These are phyloP conservation scores for Euclidium syriacum DNA, from an alignment of 345 rosid genomes.

Conservation along the genomic window DNA sequence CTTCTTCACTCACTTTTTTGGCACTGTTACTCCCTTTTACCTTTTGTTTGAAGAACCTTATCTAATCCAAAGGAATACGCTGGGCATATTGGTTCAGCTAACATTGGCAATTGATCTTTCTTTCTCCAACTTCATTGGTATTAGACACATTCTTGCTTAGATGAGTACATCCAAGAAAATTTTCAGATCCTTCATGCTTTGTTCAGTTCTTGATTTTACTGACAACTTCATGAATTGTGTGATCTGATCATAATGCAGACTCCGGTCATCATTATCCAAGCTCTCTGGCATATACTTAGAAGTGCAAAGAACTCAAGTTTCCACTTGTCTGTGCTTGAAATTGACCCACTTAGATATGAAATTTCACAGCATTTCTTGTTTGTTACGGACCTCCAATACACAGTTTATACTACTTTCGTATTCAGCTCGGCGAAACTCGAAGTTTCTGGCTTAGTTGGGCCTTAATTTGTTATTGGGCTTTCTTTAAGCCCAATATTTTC, in stretches of 20 bases:
- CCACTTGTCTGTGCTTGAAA: background rate
- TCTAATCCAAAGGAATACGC: conserved; percentile 1
- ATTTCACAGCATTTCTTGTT: background rate
- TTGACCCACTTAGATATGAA: background rate
- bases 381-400: background rate
- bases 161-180: background rate
- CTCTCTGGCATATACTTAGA: background rate
- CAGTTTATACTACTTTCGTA: background rate
- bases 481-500: background rate
- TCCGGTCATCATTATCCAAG: background rate
- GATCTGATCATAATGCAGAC: background rate
- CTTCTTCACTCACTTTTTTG: background rate
- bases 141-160: background rate
- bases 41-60: background rate
- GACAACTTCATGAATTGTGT: background rate
- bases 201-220: background rate
- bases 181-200: background rate
- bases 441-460: background rate
- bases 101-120: background rate
- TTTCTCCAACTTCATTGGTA: background rate
- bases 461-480: background rate
- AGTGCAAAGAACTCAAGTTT: background rate
- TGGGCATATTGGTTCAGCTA: background rate
- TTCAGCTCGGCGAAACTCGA: too few relatives aligned
- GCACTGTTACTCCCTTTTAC: background rate